Evolutionary conservation across 2,329 filamentous ascomycete species (phyloP), one percentile per base, ranked within the genome.

Genomic region (Madurella fahalii): DNA sequence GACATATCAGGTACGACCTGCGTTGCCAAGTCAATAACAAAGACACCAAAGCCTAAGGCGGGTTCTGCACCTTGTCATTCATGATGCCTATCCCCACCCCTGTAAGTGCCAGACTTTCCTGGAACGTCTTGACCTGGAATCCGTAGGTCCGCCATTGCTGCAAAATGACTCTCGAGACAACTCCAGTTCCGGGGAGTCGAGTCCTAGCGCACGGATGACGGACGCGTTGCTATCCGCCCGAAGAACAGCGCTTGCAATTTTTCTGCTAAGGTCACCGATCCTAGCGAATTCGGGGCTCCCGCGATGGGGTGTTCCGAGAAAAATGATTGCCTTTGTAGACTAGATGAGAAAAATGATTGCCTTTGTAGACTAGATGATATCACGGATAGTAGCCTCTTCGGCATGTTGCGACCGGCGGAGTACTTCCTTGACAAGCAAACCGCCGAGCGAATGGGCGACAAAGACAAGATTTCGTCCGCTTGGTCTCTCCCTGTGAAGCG

Each of bases 91-190:
- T 16, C 12, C 54, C 53, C 11, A 56, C 5, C 0, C 58, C 54
- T 2, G 47, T 61, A 2, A 64, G 25, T 1, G 52, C 56, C 2
- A 59, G 47, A 1, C 56, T 50, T 30, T 64, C 62, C 40, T 62
- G 61, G 11, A 63, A 62, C 0, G 61, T 63, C 31, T 64, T 64
- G 17, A 62, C 62, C 18, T 47, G 44, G 18, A 63, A 63, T 2
- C 41, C 34, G 17, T 64, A 42, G 2, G 48, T 52, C 2, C 42
- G 52, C 62, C 62, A 64, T 1, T 62, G 39, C 12, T 4, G 1
- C 58, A 61, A 18, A 63, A 64, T 0, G 52, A 17, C 9, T 62
- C 61, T 34, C 60, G 61, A 9, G 51, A 51, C 11, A 59, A 41
- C 9, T 61, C 58, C 3, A 63, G 41, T n/a, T 61, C 62, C 2